A percentile compares a stretch with the other conserved stretches of the same genome.
Conservation (phyloP, 257 asterid genomes). For the Handroanthus guayacan region DNA sequence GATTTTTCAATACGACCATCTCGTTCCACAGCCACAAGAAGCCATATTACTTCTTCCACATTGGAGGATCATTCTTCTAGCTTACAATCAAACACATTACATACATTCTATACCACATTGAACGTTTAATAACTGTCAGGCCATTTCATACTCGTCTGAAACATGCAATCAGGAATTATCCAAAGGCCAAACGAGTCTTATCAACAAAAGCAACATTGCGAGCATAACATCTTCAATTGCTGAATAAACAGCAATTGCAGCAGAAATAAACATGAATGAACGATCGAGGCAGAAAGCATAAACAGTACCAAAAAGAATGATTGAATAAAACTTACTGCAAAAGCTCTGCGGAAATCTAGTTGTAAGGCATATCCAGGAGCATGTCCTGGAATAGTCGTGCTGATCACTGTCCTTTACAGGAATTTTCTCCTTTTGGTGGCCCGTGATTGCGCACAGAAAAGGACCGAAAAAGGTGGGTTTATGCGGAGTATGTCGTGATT, state of each 20-base stretch:
- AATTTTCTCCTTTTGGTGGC: neutral
- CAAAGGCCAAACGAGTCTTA: neutral
- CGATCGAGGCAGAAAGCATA: conserved; percentile 18
- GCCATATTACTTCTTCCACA: neutral
- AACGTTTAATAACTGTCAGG: neutral
- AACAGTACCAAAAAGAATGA: neutral
- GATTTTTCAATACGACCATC: neutral
- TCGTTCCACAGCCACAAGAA: neutral
- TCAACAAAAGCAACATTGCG: neutral
- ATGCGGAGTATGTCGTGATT: neutral
- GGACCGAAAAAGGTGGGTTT: neutral
- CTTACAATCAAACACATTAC: conserved; percentile 27
- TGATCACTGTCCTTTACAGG: neutral
- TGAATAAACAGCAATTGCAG: conserved; percentile 8
- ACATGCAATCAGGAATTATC: conserved; percentile 26
- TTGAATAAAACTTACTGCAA: conserved; percentile 28
- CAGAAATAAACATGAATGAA: neutral
- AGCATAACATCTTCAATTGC: neutral
- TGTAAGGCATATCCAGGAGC: conserved; percentile 26
- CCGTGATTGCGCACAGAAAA: neutral
- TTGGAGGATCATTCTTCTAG: neutral
- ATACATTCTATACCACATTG: neutral
- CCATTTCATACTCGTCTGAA: neutral
- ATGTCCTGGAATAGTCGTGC: conserved; percentile 14
- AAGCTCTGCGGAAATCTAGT: conserved; percentile 15